phyloP scores from a whole-genome alignment of 2,329 filamentous ascomycete species.

The Calcarisporium arbuscula region DNA sequence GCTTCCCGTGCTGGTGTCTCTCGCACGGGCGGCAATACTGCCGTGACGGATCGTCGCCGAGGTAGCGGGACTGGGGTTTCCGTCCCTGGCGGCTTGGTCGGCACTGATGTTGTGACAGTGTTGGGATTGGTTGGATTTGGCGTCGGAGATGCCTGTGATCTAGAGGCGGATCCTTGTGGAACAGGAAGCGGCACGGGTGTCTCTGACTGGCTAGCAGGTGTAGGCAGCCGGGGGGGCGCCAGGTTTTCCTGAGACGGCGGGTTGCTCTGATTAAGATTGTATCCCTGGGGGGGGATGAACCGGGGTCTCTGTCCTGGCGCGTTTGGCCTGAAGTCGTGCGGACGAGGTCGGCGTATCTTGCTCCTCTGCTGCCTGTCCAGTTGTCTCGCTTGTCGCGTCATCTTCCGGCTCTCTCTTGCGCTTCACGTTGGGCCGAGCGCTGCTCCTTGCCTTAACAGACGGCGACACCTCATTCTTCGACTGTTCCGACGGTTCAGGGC shows the following conservation, averaged over 20 bases:
- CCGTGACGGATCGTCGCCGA: too few species aligned
- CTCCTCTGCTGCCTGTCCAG: constrained; percentile 23
- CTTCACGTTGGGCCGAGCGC: constrained; percentile 31
- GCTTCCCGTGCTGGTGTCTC: constrained; percentile 20
- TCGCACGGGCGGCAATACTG: constrained; percentile 18
- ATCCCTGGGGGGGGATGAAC: constrained; percentile 40
- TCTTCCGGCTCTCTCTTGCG: constrained; percentile 37
- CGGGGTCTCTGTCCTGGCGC: constrained; percentile 52
- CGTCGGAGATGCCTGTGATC: constrained; percentile 25
- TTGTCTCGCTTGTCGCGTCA: constrained; percentile 21
- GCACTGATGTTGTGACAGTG: constrained; percentile 19
- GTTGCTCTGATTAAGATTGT: constrained; percentile 21
- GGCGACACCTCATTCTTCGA: constrained; percentile 19
- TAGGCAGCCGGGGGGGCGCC: constrained; percentile 13
- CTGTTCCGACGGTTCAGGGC: constrained; percentile 17
- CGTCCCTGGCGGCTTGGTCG: constrained; percentile 23
- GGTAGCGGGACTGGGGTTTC: constrained; percentile 33
- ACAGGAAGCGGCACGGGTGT: constrained; percentile 36
- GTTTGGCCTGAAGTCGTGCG: constrained; percentile 38
- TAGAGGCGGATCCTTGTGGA: constrained; percentile 19
- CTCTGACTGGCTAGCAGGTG: constrained; percentile 24
- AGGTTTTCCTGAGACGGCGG: constrained; percentile 16
- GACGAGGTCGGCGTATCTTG: too few species aligned
- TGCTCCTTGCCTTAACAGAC: constrained; percentile 21
- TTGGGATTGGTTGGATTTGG: constrained; percentile 14